Evolutionary conservation across 257 asterid species (phyloP).

Genomic region (Cynanchum wilfordii): DNA sequence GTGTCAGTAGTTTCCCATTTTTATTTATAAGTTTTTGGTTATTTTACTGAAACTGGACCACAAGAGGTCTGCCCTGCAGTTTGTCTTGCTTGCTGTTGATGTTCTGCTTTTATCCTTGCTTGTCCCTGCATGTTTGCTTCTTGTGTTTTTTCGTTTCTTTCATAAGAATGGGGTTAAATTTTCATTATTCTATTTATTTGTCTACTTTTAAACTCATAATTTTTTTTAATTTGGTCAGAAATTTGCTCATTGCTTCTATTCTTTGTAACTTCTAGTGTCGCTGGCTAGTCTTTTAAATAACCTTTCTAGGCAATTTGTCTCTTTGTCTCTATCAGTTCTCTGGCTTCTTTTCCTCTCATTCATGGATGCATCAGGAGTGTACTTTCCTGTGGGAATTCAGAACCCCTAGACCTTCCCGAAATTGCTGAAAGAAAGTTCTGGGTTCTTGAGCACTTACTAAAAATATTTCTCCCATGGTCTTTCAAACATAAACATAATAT

Average conservation of each 20-base stretch:
- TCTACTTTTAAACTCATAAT: background rate
- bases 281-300: background rate
- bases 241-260: background rate
- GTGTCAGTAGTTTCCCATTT: background rate
- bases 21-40: background rate
- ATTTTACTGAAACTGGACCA: background rate
- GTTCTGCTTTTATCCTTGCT: background rate
- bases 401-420: background rate
- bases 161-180: background rate
- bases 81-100: background rate
- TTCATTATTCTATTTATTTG: background rate
- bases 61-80: background rate
- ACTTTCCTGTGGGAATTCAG: background rate
- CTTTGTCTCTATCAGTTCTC: slow-evolving; percentile 1
- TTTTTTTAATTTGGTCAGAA: background rate
- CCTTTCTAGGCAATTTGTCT: background rate
- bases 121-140: background rate
- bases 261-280: background rate
- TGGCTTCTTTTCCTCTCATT: slow-evolving; percentile 3
- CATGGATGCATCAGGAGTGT: background rate
- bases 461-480: background rate
- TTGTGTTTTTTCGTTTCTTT: background rate
- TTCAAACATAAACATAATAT: background rate
- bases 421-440: background rate
- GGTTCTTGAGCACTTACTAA: background rate